Percentiles rank a stretch among this genome's conserved stretches.
These are phyloP conservation scores for Lentinus brumalis DNA, from an alignment of 768 basidiomycete species.

Conservation along the genomic window DNA sequence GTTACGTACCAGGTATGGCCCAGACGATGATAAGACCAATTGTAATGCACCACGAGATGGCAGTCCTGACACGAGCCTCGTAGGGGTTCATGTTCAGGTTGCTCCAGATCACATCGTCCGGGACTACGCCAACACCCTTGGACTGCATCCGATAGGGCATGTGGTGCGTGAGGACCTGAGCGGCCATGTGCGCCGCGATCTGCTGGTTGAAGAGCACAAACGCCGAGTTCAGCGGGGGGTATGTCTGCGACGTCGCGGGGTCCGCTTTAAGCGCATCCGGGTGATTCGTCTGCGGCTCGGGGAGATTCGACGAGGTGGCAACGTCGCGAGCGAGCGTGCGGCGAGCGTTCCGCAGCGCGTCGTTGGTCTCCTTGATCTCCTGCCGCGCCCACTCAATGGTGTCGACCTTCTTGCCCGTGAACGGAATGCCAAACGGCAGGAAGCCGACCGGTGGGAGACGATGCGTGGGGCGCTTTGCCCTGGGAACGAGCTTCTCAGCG, in stretches of 20 bases:
- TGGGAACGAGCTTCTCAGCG: conserved; percentile 59
- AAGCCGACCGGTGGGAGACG: conserved; percentile 57
- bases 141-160: conserved; percentile 80
- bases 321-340: conserved; percentile 34
- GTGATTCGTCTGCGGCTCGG: conserved; percentile 22
- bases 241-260: conserved; percentile 28
- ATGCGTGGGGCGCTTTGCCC: conserved; percentile 75
- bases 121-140: conserved; percentile 80
- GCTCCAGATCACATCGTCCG: conserved; percentile 89
- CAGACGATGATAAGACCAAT: conserved; percentile 83
- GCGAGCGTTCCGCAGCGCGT: conserved; percentile 27
- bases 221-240: conserved; percentile 51
- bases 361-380: conserved; percentile 58
- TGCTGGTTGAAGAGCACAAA: conserved; percentile 93
- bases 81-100: conserved; percentile 91
- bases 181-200: conserved; percentile 89
- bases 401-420: conserved; percentile 89
- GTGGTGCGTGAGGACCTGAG: conserved; percentile 74
- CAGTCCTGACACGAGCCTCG: conserved; percentile 44
- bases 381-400: conserved; percentile 86
- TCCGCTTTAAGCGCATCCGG: conserved; percentile 29
- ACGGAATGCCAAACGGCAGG: conserved; percentile 56
- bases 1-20: conserved; percentile 71
- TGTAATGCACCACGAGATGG: conserved; percentile 73
- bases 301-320: conserved; percentile 20